Base-by-base conservation (phyloP, 129 eudicot genomes). In the Mikania micrantha region DNA sequence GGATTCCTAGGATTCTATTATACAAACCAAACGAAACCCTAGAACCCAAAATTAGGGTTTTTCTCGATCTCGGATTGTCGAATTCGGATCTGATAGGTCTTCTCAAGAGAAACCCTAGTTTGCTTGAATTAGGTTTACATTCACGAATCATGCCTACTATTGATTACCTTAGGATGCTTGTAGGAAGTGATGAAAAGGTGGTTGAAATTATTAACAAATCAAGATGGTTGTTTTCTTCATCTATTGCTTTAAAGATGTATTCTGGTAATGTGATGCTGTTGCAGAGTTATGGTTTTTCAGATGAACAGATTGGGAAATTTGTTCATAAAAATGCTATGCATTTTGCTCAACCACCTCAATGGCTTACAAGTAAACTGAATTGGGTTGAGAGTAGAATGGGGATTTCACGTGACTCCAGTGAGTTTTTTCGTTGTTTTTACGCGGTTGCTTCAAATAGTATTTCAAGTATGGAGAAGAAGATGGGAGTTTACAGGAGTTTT, bases 11-110 rank as follows among this genome's bases (percentile, higher is more conserved):
- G 24, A 12, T 83, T 5, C 57, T 84, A 13, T 28, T 70, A 0
- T 74, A 29, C 60, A 36, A 58, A 57, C 66, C 80, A 2, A 42
- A 58, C 42, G 42, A 70, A 66, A 84, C 78, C 75, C 83, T 84
- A 39, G 66, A 69, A 15, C 88, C 88, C 19, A 84, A 80, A 34
- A 2, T 84, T 39, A 73, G 64, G 81, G 68, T 62, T 50, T 75
- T 83, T 31, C 61, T 64, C 29, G 27, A 72, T 5, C 56, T 79
- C 28, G 87, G 84, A 3, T 6, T 81, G 19, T 44, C 82, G 10
- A 49, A 52, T 13, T 42, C 77, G 25, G 82, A 81, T 62, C 66
- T 77, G 2, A 41, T 72, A 0, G 58, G 74, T 16, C 50, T 83
- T 20, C 10, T 83, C 1, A 67, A 74, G 35, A 34, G 64, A 9